Base-by-base conservation (phyloP, 148 eudicot genomes). In the Polygonum maritimum region DNA sequence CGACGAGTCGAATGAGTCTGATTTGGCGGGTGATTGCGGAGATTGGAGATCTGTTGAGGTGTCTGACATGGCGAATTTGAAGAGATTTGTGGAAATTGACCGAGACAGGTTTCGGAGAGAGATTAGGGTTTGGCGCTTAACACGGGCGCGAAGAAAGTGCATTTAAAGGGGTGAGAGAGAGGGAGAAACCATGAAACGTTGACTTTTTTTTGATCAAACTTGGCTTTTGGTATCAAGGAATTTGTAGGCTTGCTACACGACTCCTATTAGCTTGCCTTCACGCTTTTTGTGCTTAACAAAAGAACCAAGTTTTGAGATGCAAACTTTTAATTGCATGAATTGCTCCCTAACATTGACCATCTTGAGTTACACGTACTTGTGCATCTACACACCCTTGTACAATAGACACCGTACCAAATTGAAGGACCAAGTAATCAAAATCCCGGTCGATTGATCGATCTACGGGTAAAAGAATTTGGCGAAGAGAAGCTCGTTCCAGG, bases 401-500 rank as follows among this genome's bases (percentile, higher is more conserved):
- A 44, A 44, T 2, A 44, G 47, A 7, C 47, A 44, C 47, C 47
- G 1, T 44, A 44, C 47, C 47, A 44, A 44, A 44, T 44, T 44
- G 9, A 44, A 44, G 2, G 9, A 44, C 9, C 10, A 7, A 44
- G 0, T 44, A 6, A 44, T 6, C 47, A 8, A 26, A 26, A 26
- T 10, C 9, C 11, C 2, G 7, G 9, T 44, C 47, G 7, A 1
- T 54, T 5, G 4, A 54, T n/a, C 19, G 45, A 2, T 35, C 69
- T 72, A 72, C 2, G 75, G 52, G 75, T 72, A 72, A 18, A 72
- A 72, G 36, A 72, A 48, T 36, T 72, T 72, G 9, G 96, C 88
- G 40, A 81, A 90, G 10, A 95, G 78, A 77, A 92, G 90, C 81
- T 92, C 97, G 40, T 95, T 90, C 98, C 97, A 92, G 0, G 92